Evolutionary conservation across 2,329 filamentous ascomycete genomes (phyloP).

Genomic region (Trichophyton verrucosum): DNA sequence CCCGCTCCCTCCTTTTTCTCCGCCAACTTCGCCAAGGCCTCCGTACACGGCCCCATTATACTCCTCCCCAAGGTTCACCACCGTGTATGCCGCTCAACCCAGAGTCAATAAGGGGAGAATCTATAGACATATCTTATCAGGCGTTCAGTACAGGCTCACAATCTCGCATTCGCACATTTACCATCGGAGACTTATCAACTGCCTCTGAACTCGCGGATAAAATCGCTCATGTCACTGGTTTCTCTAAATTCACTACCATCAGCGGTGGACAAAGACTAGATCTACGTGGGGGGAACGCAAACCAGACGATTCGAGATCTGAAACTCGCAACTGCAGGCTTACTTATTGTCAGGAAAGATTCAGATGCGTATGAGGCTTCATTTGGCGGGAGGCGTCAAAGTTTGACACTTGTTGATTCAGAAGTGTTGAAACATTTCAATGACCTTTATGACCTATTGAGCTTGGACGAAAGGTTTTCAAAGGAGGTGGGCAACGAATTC

Average conservation of each 20-base stretch:
- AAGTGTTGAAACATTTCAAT: constrained; percentile 70
- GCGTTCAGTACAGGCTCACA: constrained; percentile 52
- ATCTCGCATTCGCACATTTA: constrained; percentile 49
- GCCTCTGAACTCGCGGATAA: constrained; percentile 55
- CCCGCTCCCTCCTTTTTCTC: constrained; percentile 56
- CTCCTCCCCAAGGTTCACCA: constrained; percentile 47
- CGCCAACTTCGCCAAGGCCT: constrained; percentile 51
- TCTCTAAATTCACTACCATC: constrained; percentile 63
- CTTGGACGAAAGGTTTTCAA: constrained; percentile 56
- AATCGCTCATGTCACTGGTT: constrained; percentile 57
- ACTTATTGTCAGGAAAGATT: constrained; percentile 50
- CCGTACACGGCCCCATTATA: constrained; percentile 44
- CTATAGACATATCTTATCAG: constrained; percentile 59
- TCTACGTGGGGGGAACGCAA: constrained; percentile 43
- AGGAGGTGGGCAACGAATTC: constrained; percentile 40
- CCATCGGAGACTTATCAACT: constrained; percentile 59
- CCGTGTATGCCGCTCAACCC: constrained; percentile 45
- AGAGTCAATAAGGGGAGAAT: constrained; percentile 48
- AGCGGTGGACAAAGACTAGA: constrained; percentile 55
- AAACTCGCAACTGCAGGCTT: constrained; percentile 48
- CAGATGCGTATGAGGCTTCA: constrained; percentile 33
- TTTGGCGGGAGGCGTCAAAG: constrained; percentile 33
- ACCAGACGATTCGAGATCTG: constrained; percentile 55
- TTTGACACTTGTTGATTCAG: constrained; percentile 55
- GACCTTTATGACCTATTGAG: constrained; percentile 71